Base-by-base conservation (phyloP, 2,329 filamentous ascomycete species). In the Thielaviopsis populi region DNA sequence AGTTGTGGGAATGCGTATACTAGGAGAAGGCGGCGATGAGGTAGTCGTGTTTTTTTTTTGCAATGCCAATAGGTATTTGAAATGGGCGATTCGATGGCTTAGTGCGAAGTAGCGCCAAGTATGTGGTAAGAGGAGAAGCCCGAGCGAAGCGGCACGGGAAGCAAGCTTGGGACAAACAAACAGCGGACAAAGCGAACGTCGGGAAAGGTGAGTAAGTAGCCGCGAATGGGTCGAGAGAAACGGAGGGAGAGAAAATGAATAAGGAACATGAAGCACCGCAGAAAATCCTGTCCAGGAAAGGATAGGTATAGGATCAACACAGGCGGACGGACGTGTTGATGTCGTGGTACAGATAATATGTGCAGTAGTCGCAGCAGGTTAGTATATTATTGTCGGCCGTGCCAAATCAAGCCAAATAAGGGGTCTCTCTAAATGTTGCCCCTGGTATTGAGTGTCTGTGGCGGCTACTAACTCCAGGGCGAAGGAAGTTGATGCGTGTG, bases 71-170 rank as follows among this genome's bases (percentile, higher is more conserved):
- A 50, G n/a, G n/a, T 15, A 3, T 24, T 50, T 10, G n/a, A 50
- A 22, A 50, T 24, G 22, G 22, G 24, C 54, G 42, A 40, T n/a
- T 46, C 40, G 24, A 63, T 46, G 17, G 24, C 59, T 40, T 24
- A 53, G 41, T 42, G 59, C 42, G 13, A 63, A 50, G 46, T 50
- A 50, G 46, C 50, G 46, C 53, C 48, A 63, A 63, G 53, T 40
- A 56, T 53, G 19, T 24, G 8, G 30, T 40, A 22, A n/a, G 46
- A 61, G 53, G 19, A 58, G 54, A 58, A 63, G 42, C 24, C 37
- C 41, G 59, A 63, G 54, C 43, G n/a, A 62, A 54, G 60, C 53
- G 27, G 11, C 37, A 59, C 19, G 27, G 41, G 56, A 24, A 48
- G 59, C 59, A 61, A 46, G 59, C 40, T 50, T 27, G 19, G 46